Evolutionary conservation across 768 basidiomycete genomes (phyloP), one percentile per base, ranked within the genome.

Genomic region (Gymnopilus dilepis): DNA sequence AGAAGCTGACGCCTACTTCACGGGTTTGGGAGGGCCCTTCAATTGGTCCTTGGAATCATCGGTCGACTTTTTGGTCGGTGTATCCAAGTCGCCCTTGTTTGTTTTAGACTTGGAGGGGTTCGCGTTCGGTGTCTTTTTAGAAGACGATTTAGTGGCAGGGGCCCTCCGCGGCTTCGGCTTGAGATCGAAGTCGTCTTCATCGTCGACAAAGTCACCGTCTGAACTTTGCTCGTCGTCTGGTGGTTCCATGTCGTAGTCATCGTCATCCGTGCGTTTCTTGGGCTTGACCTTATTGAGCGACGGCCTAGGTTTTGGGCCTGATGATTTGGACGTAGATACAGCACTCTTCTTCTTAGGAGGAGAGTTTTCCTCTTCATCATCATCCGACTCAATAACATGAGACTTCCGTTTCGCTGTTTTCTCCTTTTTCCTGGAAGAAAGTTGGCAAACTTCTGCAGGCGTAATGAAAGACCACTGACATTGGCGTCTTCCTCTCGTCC

Each of bases 261-360:
- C 65, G 26, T 74, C 75, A 42, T 76, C 67, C 43, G 69, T 68
- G 12, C 48, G 42, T 38, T 68, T 69, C 53, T 70, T 72, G 17
- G 50, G 6, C 17, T 68, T 73, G 9, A 62, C n/a, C 53, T 69
- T 74, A 24, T 57, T 69, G 3, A 65, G 59, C 6, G 69, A 69
- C 3, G 73, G 64, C 55, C 69, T 72, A 0, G 75, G 62, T 56
- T 73, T 72, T 12, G 70, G 38, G 34, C 65, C 70, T 43, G 70
- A 58, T 11, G 65, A 11, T 55, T 69, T 72, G 53, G 67, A 56
- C 54, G 69, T 57, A 4, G 71, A 52, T 1, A 74, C 64, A 0
- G 76, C 75, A 13, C 68, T 56, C 60, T 81, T 82, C 73, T 82
- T 82, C 72, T 73, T 79, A 2, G 80, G 78, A 0, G 67, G 61